phyloP scores from a whole-genome alignment of 805 yeast species.

The Blastobotrys americana region DNA sequence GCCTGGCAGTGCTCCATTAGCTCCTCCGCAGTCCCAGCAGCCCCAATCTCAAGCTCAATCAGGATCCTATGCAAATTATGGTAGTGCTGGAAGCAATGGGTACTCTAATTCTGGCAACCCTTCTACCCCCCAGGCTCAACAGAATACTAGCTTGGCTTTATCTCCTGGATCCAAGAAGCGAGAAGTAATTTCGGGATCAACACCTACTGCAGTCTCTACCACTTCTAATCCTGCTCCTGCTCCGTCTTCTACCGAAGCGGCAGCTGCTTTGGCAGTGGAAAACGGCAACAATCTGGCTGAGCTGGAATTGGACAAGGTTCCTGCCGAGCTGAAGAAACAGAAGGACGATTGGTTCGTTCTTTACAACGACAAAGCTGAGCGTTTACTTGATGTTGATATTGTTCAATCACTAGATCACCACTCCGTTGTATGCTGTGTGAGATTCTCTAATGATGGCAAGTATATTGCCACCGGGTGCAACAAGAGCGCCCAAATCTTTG shows the following conservation, averaged over 20 bases:
- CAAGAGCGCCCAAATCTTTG: conserved; percentile 88
- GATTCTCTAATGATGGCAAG: conserved; percentile 86
- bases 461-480: conserved; percentile 95
- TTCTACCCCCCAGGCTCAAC: conserved; percentile 13
- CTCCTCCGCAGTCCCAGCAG: conserved; percentile 2
- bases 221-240: conserved; percentile 11
- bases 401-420: conserved; percentile 87
- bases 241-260: conserved; percentile 8
- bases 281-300: conserved; percentile 40
- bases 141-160: conserved; percentile 6
- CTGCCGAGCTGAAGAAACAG: conserved; percentile 72
- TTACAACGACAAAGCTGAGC: conserved; percentile 80
- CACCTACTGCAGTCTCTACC: conserved; percentile 13
- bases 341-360: conserved; percentile 79
- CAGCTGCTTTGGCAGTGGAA: conserved; percentile 13
- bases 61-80: background rate
- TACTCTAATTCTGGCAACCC: conserved; percentile 14
- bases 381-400: conserved; percentile 72
- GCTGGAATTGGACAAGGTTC: conserved; percentile 69
- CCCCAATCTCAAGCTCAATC: conserved; percentile 2
- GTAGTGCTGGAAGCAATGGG: conserved; percentile 6
- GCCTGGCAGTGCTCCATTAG: conserved; percentile 19
- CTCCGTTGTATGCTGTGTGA: conserved; percentile 93
- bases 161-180: conserved; percentile 17
- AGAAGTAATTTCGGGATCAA: background rate